Evolutionary conservation across 192 early-diverging fungal species (phyloP).

Genomic region (Backusella luteola): DNA sequence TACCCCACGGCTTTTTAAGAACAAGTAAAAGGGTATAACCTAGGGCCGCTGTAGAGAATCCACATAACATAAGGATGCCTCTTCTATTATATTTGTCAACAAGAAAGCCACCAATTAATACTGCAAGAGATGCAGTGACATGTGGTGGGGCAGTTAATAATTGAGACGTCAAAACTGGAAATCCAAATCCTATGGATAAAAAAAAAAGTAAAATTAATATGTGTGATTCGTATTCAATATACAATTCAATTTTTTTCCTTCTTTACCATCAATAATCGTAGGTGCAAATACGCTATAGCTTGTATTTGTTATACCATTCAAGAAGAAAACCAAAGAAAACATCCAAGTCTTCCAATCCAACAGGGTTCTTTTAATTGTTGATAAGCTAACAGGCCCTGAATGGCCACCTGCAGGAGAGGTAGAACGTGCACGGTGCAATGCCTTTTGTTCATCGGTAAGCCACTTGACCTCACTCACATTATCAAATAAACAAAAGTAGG

Average conservation of each 20-base stretch:
- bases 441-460: constrained; percentile 26
- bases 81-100: constrained; percentile 22
- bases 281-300: constrained; percentile 18
- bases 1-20: constrained; percentile 28
- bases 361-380: neutral
- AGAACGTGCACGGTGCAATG: constrained; percentile 14
- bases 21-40: constrained; percentile 15
- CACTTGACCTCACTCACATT: constrained; percentile 16
- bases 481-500: constrained; percentile 45
- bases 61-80: constrained; percentile 13
- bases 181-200: constrained; percentile 24
- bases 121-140: neutral
- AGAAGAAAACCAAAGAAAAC: constrained; percentile 18
- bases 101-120: constrained; percentile 10
- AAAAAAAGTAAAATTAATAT: constrained; percentile 2
- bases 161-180: constrained; percentile 23
- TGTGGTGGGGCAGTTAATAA: constrained; percentile 23
- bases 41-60: constrained; percentile 11
- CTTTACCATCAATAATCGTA: constrained; percentile 23
- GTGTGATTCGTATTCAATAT: neutral
- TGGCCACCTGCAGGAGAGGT: neutral
- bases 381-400: neutral
- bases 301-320: constrained; percentile 14
- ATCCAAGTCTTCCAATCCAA: constrained; percentile 26
- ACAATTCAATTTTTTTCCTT: neutral